Evolutionary conservation across 1,139 yeast genomes (phyloP), one percentile per base, ranked within the genome.

Genomic region (Pneumocystis sp.): DNA sequence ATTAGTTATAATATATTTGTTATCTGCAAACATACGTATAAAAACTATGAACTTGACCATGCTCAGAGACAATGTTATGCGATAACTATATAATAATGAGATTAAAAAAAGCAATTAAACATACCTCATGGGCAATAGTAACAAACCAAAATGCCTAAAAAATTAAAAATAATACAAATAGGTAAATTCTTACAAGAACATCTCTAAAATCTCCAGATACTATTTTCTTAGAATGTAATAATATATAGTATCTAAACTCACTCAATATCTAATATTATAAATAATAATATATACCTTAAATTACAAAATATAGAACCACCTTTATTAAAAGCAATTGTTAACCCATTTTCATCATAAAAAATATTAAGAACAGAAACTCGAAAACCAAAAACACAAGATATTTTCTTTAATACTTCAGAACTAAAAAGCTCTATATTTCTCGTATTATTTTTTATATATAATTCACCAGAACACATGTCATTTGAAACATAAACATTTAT

Each of bases 301-400:
- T 77, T 77, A 73, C 77, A 77, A 66, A 77, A 77, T 61, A 78
- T 66, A 61, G 78, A 73, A 1, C 78, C 79, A 34, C 69, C 68
- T 45, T 68, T 65, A 67, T 77, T 77, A 72, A 78, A 78, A 12
- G 80, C 80, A 62, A 75, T 71, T 2, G 74, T 70, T 10, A 65
- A 64, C 3, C 71, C 70, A 4, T 61, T 61, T 10, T 69, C 67
- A 60, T 75, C 75, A 66, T 71, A 67, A 65, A 69, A 76, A 8
- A 76, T 71, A 62, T 75, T 75, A 60, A 76, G 66, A 12, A 72
- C 66, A n/a, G 66, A 67, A 63, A 65, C 64, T 1, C 66, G 63
- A n/a, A 64, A 61, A 29, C 64, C 63, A 62, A 70, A 71, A 17
- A 70, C 68, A n/a, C 61, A 57, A 0, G 70, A 70, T 15, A 71